Evolutionary conservation across 345 rosid genomes (phyloP), one percentile per base, ranked within the genome.

Genomic region (Trapa bicornis): DNA sequence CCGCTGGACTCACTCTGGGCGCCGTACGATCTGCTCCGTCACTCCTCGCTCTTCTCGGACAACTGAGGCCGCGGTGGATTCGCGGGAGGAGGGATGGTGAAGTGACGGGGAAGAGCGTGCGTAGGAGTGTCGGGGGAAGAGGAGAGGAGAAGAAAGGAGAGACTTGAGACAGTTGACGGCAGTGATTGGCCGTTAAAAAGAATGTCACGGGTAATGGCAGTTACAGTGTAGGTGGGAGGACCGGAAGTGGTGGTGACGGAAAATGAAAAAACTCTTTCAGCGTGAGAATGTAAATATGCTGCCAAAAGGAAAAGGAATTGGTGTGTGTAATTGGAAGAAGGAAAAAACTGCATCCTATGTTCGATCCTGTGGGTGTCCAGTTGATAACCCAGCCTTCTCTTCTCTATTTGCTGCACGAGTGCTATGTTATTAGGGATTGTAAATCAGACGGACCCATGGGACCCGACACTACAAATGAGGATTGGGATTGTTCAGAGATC

Each of bases 1-100:
- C 87, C 92, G 29, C 67, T 84, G 83, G 98, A 87, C 77, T 68
- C 78, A 0, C 39, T 92, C 63, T 88, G 92, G 90, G 81, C 85
- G 3, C 95, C 96, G 32, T 92, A 92, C 47, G 92, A 92, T 75
- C 79, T 86, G 43, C 75, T 74, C 32, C 86, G 79, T 17, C 91
- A 75, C 47, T 65, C 85, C 2, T 74, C 87, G 38, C 73, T 83
- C 79, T 78, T 89, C 66, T 79, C 82, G 32, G 88, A 92, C 60
- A 75, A 82, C 76, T 86, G 78, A 50, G 48, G 48, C 45, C 32
- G 47, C 5, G 33, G 64, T 16, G 65, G 70, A 61, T 16, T 42
- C 70, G 61, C 56, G 58, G 11, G 17, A 15, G 32, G 22, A 47
- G 43, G 56, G 50, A 43, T 17, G 76, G 57, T 37, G 37, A 37